Base-by-base conservation (phyloP, 495 filamentous ascomycete genomes). In the Hypomontagnella submonticulosa region DNA sequence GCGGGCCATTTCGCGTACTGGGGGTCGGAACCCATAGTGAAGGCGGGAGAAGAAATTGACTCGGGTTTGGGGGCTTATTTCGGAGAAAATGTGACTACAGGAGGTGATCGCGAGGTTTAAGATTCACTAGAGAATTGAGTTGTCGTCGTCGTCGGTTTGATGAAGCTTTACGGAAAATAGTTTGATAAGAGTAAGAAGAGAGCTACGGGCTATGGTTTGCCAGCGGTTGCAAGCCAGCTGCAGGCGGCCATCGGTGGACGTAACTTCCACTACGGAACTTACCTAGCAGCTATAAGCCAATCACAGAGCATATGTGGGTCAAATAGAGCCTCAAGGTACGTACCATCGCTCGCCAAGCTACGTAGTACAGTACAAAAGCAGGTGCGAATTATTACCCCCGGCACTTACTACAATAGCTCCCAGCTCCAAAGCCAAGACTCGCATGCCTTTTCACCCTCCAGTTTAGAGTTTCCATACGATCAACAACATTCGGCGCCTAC, bases 1-100 rank as follows among this genome's bases (percentile, higher is more conserved):
- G 95, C 83, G 53, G 95, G 95, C 79, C 93, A 98, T 78, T 93
- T 93, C 71, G 92, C 89, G 82, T 95, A 98, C 77, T 96, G 95
- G 54, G 93, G 93, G 83, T 99, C 95, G 72, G 92, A 92, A 71
- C 93, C 95, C 95, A 99, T 99, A 69, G 58, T 89, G 79, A 63
- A 48, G 52, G 54, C 32, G 56, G 63, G 57, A 42, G 33, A 58
- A 10, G 15, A 32, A 44, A 44, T 40, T 9, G 32, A 20, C n/a
- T 30, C 15, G 40, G 18, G 19, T 12, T 61, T 58, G 18, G 44
- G 1, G 37, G 37, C 23, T n/a, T n/a, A 4, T 4, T 27, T 4
- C 15, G 3, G 38, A 13, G 32, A 3, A n/a, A 43, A 32, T 11
- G 16, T 56, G 6, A 37, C 4, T 5, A 30, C 42, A 32, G 12